These are phyloP conservation scores for Oemleria cerasiformis DNA, from an alignment of 306 rosid genomes.

Conservation along the genomic window DNA sequence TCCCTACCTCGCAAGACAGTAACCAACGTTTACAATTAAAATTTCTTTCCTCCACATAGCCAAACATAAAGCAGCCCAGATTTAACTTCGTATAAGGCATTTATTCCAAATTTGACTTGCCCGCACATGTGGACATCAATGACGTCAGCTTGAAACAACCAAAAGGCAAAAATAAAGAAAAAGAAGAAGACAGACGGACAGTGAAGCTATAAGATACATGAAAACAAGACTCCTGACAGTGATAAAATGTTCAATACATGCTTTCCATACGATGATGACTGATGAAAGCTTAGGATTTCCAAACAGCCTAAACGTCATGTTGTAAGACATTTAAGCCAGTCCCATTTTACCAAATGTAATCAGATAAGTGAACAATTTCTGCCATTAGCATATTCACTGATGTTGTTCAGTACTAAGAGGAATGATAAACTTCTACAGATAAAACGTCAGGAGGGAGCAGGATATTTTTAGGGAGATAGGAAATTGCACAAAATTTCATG, in stretches of 20 bases:
- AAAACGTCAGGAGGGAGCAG: too few species aligned
- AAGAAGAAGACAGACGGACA: background rate
- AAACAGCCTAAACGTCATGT: background rate
- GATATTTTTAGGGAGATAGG: too few species aligned
- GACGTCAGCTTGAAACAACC: background rate
- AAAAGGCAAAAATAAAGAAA: background rate
- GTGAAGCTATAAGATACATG: background rate
- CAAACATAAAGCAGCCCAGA: background rate
- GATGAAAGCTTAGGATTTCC: background rate
- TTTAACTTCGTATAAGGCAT: background rate
- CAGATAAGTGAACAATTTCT: background rate
- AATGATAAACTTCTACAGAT: too few species aligned
- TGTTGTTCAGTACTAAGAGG: background rate
- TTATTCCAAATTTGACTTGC: background rate
- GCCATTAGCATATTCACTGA: background rate
- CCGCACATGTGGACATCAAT: background rate
- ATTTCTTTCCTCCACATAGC: slow-evolving; percentile 2
- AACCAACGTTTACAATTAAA: background rate
- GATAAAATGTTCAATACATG: background rate
- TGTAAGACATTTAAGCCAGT: background rate
- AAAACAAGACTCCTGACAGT: background rate
- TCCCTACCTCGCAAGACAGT: slow-evolving; percentile 48
- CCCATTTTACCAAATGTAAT: background rate
- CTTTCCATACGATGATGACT: background rate
- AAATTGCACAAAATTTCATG: too few species aligned